phyloP scores from a whole-genome alignment of 78 protist genomes.

The Bodo saltans region DNA sequence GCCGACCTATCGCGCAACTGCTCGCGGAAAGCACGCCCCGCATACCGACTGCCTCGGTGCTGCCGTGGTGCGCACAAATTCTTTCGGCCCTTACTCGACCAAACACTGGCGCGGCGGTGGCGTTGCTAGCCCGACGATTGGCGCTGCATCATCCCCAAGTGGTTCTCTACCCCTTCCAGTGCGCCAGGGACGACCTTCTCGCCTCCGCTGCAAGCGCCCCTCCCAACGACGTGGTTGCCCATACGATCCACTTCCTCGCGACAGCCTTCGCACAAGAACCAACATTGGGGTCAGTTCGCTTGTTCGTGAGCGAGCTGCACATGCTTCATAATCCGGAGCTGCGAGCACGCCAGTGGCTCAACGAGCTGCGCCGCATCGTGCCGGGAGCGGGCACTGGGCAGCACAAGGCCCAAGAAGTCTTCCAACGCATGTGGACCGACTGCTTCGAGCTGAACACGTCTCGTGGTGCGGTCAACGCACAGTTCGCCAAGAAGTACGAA shows the following conservation, averaged over 20 bases:
- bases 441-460: background rate
- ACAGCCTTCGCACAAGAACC: background rate
- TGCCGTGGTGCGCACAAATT: background rate
- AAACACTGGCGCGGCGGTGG: background rate
- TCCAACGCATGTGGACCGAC: background rate
- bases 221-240: background rate
- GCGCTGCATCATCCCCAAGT: background rate
- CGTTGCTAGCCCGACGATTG: background rate
- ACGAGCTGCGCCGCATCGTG: background rate
- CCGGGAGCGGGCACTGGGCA: background rate
- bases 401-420: background rate
- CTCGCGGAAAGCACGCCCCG: background rate
- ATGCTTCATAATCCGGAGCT: slow-evolving; percentile 21
- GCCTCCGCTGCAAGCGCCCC: background rate
- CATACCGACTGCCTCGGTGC: background rate
- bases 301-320: slow-evolving; percentile 5
- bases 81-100: background rate
- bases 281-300: background rate
- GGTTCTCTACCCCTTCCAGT: background rate
- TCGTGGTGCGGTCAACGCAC: slow-evolving; percentile 2
- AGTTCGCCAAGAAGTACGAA: slow-evolving; percentile 7
- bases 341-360: background rate
- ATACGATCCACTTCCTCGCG: background rate
- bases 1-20: background rate
- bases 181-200: background rate